phyloP scores from a whole-genome alignment of 164 flowering plant genomes.

The Pachysandra terminalis region DNA sequence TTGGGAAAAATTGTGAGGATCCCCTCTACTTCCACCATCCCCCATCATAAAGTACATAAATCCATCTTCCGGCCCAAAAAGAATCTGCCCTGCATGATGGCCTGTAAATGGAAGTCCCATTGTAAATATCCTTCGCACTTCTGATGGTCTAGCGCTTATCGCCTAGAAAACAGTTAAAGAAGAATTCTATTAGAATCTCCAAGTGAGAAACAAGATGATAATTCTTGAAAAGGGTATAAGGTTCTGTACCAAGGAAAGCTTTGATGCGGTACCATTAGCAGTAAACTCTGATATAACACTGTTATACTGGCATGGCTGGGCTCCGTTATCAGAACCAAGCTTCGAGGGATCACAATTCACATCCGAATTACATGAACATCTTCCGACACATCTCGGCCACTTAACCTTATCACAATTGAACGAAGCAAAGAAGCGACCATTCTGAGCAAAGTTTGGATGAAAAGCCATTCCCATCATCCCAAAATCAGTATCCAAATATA shows the following conservation, averaged over 20 bases:
- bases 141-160: constrained; percentile 54
- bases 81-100: constrained; percentile 83
- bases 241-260: constrained; percentile 53
- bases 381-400: constrained; percentile 70
- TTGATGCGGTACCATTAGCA: constrained; percentile 49
- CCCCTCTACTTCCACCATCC: constrained; percentile 69
- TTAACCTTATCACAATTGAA: constrained; percentile 73
- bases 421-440: constrained; percentile 84
- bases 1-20: constrained; percentile 53
- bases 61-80: constrained; percentile 83
- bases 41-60: constrained; percentile 91
- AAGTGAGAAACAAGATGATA: constrained; percentile 1
- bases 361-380: constrained; percentile 88
- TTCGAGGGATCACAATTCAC: constrained; percentile 85
- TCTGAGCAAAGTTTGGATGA: constrained; percentile 73
- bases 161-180: constrained; percentile 42
- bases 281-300: constrained; percentile 74
- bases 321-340: constrained; percentile 50
- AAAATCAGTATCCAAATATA: constrained; percentile 64
- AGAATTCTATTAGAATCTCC: constrained; percentile 3
- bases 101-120: constrained; percentile 82
- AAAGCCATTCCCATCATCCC: constrained; percentile 86
- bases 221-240: not conserved
- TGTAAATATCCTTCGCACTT: constrained; percentile 88
- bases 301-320: constrained; percentile 77